Evolutionary conservation across 768 basidiomycete species (phyloP).

Genomic region (Fistulinella prunicolor): DNA sequence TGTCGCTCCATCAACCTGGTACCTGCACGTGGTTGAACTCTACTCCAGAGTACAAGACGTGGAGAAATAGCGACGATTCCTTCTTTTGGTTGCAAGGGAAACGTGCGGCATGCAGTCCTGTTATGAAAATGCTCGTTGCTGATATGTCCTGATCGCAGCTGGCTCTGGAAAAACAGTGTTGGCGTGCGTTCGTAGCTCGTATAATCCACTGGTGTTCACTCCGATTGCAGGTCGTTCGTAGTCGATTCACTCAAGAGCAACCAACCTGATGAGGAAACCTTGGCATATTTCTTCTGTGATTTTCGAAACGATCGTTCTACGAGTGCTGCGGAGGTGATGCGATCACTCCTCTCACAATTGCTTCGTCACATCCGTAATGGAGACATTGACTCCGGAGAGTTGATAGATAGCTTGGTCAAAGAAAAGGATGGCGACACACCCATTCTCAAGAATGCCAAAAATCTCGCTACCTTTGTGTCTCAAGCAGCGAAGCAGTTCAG

Average conservation of each 20-base stretch:
- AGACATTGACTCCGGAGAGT: neutral
- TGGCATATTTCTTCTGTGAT: constrained; percentile 20
- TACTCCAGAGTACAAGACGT: constrained; percentile 1
- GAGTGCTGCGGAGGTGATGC: constrained; percentile 8
- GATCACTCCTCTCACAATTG: constrained; percentile 16
- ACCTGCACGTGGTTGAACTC: constrained; percentile 14
- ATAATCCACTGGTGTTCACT: neutral
- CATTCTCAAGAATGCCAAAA: neutral
- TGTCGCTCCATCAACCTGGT: constrained; percentile 6
- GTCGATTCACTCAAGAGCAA: constrained; percentile 3
- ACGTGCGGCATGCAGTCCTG: constrained; percentile 5
- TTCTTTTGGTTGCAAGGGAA: constrained; percentile 20
- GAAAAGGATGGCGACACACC: neutral
- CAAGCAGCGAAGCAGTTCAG: neutral
- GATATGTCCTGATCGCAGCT: neutral
- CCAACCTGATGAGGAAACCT: neutral
- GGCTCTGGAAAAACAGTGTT: constrained; percentile 20
- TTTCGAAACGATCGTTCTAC: constrained; percentile 7
- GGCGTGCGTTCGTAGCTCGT: constrained; percentile 4
- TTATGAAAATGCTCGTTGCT: neutral
- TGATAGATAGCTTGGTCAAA: neutral
- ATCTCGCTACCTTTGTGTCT: constrained; percentile 3
- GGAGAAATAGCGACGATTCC: neutral
- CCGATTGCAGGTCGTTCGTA: constrained; percentile 1
- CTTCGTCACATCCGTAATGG: neutral